Conservation (phyloP, 352 stramenopile species). For the Pythium dissimile region DNA sequence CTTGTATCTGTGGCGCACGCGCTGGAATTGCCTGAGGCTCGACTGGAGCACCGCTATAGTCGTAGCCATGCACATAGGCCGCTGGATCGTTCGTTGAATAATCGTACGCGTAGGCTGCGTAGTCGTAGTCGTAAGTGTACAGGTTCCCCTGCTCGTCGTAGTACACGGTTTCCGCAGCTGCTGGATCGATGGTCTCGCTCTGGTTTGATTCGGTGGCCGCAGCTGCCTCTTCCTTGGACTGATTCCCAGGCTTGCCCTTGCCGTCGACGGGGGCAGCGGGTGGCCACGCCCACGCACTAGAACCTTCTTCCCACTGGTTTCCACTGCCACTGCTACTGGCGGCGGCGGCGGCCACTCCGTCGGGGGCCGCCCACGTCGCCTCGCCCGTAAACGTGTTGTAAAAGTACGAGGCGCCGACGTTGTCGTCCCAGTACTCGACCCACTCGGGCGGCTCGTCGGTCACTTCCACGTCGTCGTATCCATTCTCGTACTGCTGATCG, state of each 20-base stretch:
- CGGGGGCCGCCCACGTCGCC: conserved; percentile 59
- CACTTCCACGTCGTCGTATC: not conserved
- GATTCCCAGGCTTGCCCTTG: not conserved
- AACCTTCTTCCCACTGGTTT: conserved; percentile 10
- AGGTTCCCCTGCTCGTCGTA: conserved; percentile 1
- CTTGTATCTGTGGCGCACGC: not conserved
- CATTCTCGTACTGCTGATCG: not conserved
- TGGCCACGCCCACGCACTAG: conserved; percentile 2
- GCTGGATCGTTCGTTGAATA: too few relatives aligned
- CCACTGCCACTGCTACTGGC: too few relatives aligned
- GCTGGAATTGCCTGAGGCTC: not conserved
- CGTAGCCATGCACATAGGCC: too few relatives aligned
- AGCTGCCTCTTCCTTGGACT: not conserved
- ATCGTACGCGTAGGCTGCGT: conserved; percentile 10
- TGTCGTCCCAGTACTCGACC: conserved; percentile 77
- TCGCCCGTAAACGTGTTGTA: conserved; percentile 69
- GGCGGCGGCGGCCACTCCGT: too few relatives aligned
- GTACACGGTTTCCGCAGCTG: not conserved
- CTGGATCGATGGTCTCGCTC: not conserved
- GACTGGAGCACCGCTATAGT: not conserved
- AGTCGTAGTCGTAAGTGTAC: conserved; percentile 10
- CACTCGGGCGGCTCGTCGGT: conserved; percentile 35
- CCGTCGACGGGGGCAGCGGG: conserved; percentile 14
- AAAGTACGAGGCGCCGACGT: conserved; percentile 57
- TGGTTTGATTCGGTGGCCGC: not conserved